Conservation (phyloP, 495 filamentous ascomycete species). For the Trichocladium antarcticum region DNA sequence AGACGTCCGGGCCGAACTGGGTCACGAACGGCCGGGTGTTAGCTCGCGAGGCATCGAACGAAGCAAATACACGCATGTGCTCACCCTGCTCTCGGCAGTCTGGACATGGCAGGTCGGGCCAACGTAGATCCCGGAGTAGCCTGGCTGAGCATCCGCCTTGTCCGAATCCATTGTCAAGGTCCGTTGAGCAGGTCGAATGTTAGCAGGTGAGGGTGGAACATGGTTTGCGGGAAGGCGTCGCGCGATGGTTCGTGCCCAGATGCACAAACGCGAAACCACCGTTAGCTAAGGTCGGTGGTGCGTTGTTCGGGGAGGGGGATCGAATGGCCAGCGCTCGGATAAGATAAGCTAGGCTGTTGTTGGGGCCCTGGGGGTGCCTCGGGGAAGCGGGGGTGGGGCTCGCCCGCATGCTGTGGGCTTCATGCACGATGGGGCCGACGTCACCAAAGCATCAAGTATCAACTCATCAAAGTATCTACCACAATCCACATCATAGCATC, state of each 20-base stretch:
- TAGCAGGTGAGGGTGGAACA: neutral
- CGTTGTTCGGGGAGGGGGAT: no score
- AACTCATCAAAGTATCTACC: no score
- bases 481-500: no score
- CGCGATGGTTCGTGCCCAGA: neutral
- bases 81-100: constrained; percentile 22
- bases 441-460: neutral
- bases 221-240: neutral
- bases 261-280: neutral
- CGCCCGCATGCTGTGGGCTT: no score
- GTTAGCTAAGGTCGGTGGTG: no score
- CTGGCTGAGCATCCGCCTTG: neutral
- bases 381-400: no score
- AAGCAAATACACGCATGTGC: neutral
- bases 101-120: constrained; percentile 20
- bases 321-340: no score
- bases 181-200: neutral
- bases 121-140: constrained; percentile 13
- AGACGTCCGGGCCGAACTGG: constrained; percentile 20
- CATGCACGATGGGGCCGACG: neutral
- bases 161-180: constrained; percentile 6
- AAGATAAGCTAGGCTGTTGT: no score
- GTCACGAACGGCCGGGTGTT: no score
- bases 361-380: no score
- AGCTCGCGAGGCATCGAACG: neutral